A percentile compares a stretch with the other conserved stretches of the same genome.
These are phyloP conservation scores for Panellus pusillus DNA, from an alignment of 768 basidiomycete genomes.

Conservation along the genomic window DNA sequence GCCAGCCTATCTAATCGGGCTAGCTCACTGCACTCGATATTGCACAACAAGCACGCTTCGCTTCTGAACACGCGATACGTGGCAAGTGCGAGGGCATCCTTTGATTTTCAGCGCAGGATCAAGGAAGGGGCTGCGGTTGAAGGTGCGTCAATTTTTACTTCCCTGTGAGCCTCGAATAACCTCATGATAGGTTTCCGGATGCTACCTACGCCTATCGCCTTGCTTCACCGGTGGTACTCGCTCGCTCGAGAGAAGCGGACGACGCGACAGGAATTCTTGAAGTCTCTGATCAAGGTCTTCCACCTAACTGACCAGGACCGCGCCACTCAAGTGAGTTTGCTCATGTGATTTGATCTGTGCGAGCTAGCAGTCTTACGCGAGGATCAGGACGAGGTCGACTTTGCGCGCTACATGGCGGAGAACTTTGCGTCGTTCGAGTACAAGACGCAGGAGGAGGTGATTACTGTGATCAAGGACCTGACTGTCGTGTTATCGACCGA, in stretches of 20 bases:
- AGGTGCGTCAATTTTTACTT: constrained; percentile 39
- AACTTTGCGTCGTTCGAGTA: constrained; percentile 92
- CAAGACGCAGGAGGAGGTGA: constrained; percentile 91
- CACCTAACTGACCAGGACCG: constrained; percentile 62
- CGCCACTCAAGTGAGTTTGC: constrained; percentile 53
- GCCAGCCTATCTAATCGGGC: constrained; percentile 68
- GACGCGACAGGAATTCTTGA: constrained; percentile 84
- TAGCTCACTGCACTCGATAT: constrained; percentile 70
- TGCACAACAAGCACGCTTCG: constrained; percentile 88
- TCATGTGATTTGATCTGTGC: neutral
- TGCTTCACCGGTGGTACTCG: constrained; percentile 88
- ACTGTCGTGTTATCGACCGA: constrained; percentile 74
- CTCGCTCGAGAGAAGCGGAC: constrained; percentile 90
- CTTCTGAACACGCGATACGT: constrained; percentile 85
- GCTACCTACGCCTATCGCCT: constrained; percentile 64
- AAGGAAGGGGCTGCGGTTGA: constrained; percentile 46
- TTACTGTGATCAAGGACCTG: constrained; percentile 80
- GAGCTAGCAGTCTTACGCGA: too few relatives aligned
- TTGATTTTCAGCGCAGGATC: constrained; percentile 70
- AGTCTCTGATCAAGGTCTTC: constrained; percentile 78
- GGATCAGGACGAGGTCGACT: constrained; percentile 74
- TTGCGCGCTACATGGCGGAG: constrained; percentile 91
- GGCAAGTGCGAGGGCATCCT: constrained; percentile 78
- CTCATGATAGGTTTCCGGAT: constrained; percentile 58
- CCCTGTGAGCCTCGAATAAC: neutral